Evolutionary conservation across 768 basidiomycete species (phyloP), one percentile per base, ranked within the genome.

Genomic region (Agrocybe chaxingu): DNA sequence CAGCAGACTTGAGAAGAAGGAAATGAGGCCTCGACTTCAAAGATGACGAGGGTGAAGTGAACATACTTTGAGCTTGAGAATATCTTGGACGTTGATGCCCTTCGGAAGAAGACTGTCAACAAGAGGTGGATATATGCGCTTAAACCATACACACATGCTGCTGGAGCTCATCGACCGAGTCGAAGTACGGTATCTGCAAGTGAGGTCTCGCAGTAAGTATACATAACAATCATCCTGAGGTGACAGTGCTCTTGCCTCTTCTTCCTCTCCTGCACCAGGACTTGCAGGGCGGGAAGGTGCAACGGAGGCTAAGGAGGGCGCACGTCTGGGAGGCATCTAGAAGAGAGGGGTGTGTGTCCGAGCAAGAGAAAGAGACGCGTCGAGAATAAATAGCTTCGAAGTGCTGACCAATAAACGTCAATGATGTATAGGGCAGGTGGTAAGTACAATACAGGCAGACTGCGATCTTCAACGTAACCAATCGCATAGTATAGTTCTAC

Each of bases 61-160:
- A 47, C 40, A 38, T 42, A 85, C 90, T 71, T 97, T 97, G 54
- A 98, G 82, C 70, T 98, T 98, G 45, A 87, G 66, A 50, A 98
- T 97, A 64, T 98, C 95, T 73, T 96, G 92, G 24, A 93, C 85
- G 57, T 94, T 96, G 66, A 96, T 95, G 10, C 94, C 93, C 93
- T 96, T 50, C 33, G 30, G 57, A 7, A 36, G 24, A 47, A 32
- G 40, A 40, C 45, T 45, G 36, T 56, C 38, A 29, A 19, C 34
- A 9, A 32, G 42, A 45, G 30, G 30, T 16, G 45, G 13, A 61
- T 61, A 58, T 52, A 57, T 54, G 45, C 35, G 35, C 24, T 42
- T 31, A 41, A 48, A 48, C 38, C 3, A 43, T 18, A 47, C 77
- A 30, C 58, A 86, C 89, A 63, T 92, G 86, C 57, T 88, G 84